phyloP scores from a whole-genome alignment of 441 rosid species.

The Gossypium schwendimanii region DNA sequence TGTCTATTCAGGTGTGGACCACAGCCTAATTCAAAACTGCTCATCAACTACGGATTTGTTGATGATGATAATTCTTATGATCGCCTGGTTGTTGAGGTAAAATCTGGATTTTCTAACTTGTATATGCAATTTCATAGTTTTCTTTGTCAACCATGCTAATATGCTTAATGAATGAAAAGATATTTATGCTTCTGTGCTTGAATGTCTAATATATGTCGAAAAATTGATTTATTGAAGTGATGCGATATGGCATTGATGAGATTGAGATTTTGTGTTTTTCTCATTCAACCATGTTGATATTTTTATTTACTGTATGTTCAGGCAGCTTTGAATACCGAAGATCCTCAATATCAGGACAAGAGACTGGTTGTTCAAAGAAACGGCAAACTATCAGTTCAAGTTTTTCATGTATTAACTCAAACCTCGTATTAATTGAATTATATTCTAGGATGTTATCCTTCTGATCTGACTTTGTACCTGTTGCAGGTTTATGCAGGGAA shows the following conservation, averaged over 20 bases:
- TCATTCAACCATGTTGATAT: not conserved
- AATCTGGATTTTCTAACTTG: constrained; percentile 10
- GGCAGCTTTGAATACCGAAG: constrained; percentile 90
- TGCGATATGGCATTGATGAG: constrained; percentile 12
- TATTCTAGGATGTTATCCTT: constrained; percentile 7
- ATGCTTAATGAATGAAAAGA: constrained; percentile 14
- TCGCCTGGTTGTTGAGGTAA: constrained; percentile 66
- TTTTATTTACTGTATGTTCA: constrained; percentile 22
- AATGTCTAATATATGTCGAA: not conserved
- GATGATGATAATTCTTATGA: constrained; percentile 87
- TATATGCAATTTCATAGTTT: constrained; percentile 9
- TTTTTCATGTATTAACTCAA: constrained; percentile 48
- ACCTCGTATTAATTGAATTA: constrained; percentile 18
- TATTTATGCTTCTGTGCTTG: constrained; percentile 24
- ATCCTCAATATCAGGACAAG: constrained; percentile 95
- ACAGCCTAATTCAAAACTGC: constrained; percentile 86
- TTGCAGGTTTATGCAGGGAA: constrained; percentile 67
- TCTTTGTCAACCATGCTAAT: constrained; percentile 12
- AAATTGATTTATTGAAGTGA: constrained; percentile 5
- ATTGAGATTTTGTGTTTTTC: constrained; percentile 13
- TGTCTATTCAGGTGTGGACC: constrained; percentile 80
- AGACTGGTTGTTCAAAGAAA: constrained; percentile 95
- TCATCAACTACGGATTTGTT: constrained; percentile 87
- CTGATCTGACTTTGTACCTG: constrained; percentile 13
- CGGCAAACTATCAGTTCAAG: constrained; percentile 69